Percentiles rank a stretch among this genome's conserved stretches.
phyloP scores from a whole-genome alignment of 2,329 filamentous ascomycete species.

The Colletotrichum lentis region DNA sequence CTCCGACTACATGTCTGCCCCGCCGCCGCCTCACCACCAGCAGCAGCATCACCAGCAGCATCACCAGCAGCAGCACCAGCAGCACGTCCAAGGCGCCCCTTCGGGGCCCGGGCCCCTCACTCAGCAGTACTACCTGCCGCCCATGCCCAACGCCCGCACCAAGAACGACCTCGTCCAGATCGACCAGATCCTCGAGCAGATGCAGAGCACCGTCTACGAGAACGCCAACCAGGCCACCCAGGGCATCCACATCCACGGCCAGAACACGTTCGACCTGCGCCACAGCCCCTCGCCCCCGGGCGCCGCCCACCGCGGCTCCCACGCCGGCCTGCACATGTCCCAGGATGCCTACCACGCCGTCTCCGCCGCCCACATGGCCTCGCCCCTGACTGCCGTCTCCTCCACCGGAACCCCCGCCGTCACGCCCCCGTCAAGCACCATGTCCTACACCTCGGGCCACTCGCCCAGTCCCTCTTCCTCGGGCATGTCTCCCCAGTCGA shows the following conservation, averaged over 20 bases:
- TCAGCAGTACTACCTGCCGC: slow-evolving; percentile 86
- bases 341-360: slow-evolving; percentile 52
- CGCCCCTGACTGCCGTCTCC: slow-evolving; percentile 65
- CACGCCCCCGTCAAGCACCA: slow-evolving; percentile 76
- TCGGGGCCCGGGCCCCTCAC: slow-evolving; percentile 67
- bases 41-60: slow-evolving; percentile 20
- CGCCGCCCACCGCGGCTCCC: slow-evolving; percentile 50
- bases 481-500: slow-evolving; percentile 72
- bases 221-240: slow-evolving; percentile 84
- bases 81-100: slow-evolving; percentile 63
- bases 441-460: slow-evolving; percentile 81
- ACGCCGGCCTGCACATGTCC: slow-evolving; percentile 46
- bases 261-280: slow-evolving; percentile 69
- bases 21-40: slow-evolving; percentile 40
- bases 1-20: slow-evolving; percentile 62
- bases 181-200: slow-evolving; percentile 93
- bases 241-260: slow-evolving; percentile 78
- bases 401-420: slow-evolving; percentile 77
- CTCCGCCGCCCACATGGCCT: slow-evolving; percentile 66
- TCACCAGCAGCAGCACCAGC: slow-evolving; percentile 40
- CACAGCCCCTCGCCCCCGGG: slow-evolving; percentile 63
- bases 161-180: slow-evolving; percentile 95
- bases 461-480: slow-evolving; percentile 77
- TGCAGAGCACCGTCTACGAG: slow-evolving; percentile 96
- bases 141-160: slow-evolving; percentile 86